These are phyloP conservation scores for Sporothrix brasiliensis DNA, from an alignment of 2,329 filamentous ascomycete species.

Conservation along the genomic window DNA sequence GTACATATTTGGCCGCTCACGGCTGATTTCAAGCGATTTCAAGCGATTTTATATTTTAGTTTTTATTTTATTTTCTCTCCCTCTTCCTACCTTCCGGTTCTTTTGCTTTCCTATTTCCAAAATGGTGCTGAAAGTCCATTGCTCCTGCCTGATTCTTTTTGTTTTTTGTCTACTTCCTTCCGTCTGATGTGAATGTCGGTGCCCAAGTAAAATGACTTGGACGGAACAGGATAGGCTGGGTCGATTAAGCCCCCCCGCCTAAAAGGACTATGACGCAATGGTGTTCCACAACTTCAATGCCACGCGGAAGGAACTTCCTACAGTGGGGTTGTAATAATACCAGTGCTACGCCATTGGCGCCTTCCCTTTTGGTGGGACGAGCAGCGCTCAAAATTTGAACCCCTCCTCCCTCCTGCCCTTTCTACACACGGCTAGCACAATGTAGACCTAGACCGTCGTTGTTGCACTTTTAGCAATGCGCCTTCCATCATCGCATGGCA, in stretches of 20 bases:
- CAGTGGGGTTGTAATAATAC: no score
- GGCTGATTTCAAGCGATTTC: conserved; percentile 15
- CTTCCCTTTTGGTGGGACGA: conserved; percentile 26
- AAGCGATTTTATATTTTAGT: no score
- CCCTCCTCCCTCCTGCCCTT: no score
- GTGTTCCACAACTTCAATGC: conserved; percentile 22
- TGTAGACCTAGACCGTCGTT: no score
- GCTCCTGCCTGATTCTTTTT: conserved; percentile 8
- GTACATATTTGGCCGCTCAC: no score
- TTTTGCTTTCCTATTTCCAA: neutral
- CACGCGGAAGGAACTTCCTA: conserved; percentile 19
- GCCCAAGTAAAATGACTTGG: neutral
- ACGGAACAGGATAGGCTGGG: conserved; percentile 25
- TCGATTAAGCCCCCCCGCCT: conserved; percentile 24
- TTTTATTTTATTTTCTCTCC: neutral
- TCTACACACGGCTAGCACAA: no score
- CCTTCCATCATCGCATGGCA: neutral
- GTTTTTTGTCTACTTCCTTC: neutral
- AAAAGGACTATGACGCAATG: conserved; percentile 31
- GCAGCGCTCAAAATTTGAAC: neutral
- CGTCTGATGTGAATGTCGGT: conserved; percentile 1
- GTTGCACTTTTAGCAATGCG: conserved; percentile 5
- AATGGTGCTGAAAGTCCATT: neutral
- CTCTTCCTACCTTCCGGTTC: neutral
- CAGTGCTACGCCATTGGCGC: conserved; percentile 6